These are phyloP conservation scores for Polyplosphaeria fusca DNA, from an alignment of 495 filamentous ascomycete genomes.

Conservation along the genomic window DNA sequence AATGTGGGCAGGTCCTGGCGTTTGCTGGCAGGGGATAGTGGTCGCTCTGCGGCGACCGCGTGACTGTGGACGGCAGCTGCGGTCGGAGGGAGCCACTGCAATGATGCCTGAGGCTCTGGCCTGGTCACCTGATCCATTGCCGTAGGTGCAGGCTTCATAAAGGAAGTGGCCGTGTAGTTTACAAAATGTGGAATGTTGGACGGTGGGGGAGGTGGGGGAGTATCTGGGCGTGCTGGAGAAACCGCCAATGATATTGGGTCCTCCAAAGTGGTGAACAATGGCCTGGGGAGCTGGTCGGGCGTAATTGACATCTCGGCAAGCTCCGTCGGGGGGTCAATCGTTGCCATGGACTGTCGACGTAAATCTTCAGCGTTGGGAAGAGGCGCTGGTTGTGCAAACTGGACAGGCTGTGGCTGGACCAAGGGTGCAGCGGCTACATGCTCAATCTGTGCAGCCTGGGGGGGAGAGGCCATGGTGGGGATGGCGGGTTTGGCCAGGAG, in stretches of 20 bases:
- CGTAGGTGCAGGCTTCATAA: not conserved
- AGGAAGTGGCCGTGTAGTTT: conserved; percentile 1
- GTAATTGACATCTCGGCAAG: conserved; percentile 21
- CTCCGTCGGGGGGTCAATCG: conserved; percentile 18
- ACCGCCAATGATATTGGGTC: conserved; percentile 17
- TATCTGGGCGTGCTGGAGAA: conserved; percentile 29
- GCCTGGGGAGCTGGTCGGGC: conserved; percentile 28
- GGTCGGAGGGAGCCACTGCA: conserved; percentile 28
- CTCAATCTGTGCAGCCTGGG: conserved; percentile 13
- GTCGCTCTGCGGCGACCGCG: not conserved
- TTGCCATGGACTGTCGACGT: not conserved
- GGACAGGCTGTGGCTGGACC: conserved; percentile 25
- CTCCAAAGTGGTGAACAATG: conserved; percentile 11
- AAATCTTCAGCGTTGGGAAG: not conserved
- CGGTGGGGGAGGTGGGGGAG: conserved; percentile 30
- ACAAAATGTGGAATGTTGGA: conserved; percentile 19
- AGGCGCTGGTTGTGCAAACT: not conserved
- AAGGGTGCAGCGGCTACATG: conserved; percentile 6
- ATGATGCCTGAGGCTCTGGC: conserved; percentile 9
- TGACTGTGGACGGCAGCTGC: conserved; percentile 5
- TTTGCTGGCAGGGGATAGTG: conserved; percentile 24
- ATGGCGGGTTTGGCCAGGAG: not conserved
- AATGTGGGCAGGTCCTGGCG: conserved; percentile 23
- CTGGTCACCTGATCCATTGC: not conserved
- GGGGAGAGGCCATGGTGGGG: not conserved